Conservation (phyloP, 495 filamentous ascomycete genomes). For the Hypoxylon crocopeplum region DNA sequence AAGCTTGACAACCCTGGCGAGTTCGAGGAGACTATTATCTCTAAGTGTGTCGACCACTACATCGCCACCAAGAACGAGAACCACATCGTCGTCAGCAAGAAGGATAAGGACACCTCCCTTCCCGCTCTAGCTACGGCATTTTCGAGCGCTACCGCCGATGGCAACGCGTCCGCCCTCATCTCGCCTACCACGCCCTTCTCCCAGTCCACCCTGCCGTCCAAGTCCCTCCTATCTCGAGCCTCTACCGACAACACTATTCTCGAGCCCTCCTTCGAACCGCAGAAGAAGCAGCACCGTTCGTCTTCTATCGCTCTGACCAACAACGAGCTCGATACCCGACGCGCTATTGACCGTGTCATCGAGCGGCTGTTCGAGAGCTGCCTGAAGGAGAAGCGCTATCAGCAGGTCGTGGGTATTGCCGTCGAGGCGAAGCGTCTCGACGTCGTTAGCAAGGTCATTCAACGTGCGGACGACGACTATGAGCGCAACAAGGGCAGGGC, state of each 20-base stretch:
- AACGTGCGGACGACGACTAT: slow-evolving; percentile 79
- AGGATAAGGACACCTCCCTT: slow-evolving; percentile 58
- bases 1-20: slow-evolving; percentile 89
- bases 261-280: slow-evolving; percentile 61
- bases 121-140: slow-evolving; percentile 79
- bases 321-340: slow-evolving; percentile 59
- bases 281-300: slow-evolving; percentile 61
- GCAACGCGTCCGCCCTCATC: slow-evolving; percentile 72
- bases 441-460: slow-evolving; percentile 85
- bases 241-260: slow-evolving; percentile 67
- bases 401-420: slow-evolving; percentile 98
- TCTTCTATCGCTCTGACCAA: slow-evolving; percentile 53
- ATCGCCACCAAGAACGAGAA: slow-evolving; percentile 81
- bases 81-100: slow-evolving; percentile 58
- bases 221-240: slow-evolving; percentile 81
- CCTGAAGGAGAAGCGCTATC: slow-evolving; percentile 83
- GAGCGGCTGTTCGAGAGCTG: slow-evolving; percentile 91
- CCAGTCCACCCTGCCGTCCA: slow-evolving; percentile 86
- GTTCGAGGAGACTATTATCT: slow-evolving; percentile 98
- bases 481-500: slow-evolving; percentile 66
- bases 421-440: slow-evolving; percentile 94
- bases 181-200: slow-evolving; percentile 94
- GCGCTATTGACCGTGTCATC: slow-evolving; percentile 79
- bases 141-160: slow-evolving; percentile 64
- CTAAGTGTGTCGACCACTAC: slow-evolving; percentile 97